A percentile compares a stretch with the other conserved stretches of the same genome.
These are phyloP conservation scores for Diospyros kaki DNA, from an alignment of 148 eudicot species.

Conservation along the genomic window DNA sequence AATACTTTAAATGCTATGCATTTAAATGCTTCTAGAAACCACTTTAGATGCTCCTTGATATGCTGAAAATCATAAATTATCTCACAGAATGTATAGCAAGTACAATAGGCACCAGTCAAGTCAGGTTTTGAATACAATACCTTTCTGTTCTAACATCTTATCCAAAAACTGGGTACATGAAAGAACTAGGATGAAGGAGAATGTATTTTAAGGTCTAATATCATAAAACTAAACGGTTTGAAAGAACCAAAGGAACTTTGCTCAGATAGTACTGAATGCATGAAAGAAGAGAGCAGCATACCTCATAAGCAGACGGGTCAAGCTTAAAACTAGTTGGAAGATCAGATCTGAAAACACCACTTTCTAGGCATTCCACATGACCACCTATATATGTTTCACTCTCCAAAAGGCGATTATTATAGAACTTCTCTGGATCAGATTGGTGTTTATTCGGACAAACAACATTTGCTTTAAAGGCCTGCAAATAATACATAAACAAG, in stretches of 20 bases:
- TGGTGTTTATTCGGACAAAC: slow-evolving; percentile 97
- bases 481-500: slow-evolving; percentile 21
- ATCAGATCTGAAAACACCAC: slow-evolving; percentile 99
- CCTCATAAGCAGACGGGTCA: slow-evolving; percentile 94
- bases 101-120: too few relatives aligned
- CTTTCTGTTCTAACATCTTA: too few relatives aligned
- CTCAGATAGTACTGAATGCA: neutral
- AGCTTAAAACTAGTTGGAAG: slow-evolving; percentile 94
- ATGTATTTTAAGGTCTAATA: neutral
- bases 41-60: too few relatives aligned
- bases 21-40: too few relatives aligned
- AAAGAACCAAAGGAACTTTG: slow-evolving; percentile 4
- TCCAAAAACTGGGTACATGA: too few relatives aligned
- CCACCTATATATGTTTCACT: slow-evolving; percentile 99
- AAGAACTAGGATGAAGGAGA: neutral
- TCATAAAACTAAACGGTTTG: neutral
- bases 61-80: too few relatives aligned
- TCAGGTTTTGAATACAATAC: too few relatives aligned
- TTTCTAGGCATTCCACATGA: slow-evolving; percentile 99
- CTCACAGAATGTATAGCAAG: too few relatives aligned
- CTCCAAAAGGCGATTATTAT: slow-evolving; percentile 71
- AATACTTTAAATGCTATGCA: too few relatives aligned
- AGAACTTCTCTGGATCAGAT: slow-evolving; percentile 90
- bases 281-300: slow-evolving; percentile 17
- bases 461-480: slow-evolving; percentile 95